Conservation (phyloP, 371 early-diverging fungal species). For the Mucor velutinosus region DNA sequence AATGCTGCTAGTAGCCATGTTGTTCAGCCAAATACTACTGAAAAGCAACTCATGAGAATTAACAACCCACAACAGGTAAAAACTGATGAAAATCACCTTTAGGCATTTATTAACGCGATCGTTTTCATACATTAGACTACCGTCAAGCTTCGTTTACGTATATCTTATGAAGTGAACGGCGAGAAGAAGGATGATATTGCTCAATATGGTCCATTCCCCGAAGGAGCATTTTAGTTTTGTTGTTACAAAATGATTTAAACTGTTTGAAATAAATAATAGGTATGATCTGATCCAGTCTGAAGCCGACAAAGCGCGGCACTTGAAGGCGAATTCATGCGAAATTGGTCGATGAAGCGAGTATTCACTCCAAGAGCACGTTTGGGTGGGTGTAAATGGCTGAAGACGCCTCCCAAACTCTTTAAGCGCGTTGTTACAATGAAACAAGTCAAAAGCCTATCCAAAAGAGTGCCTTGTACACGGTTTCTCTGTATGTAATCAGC, state of each 20-base stretch:
- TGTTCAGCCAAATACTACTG: constrained; percentile 61
- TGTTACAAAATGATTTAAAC: not conserved
- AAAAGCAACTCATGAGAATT: constrained; percentile 80
- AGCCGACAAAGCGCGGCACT: not conserved
- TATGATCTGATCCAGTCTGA: not conserved
- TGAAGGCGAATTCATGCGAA: not conserved
- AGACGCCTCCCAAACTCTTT: no score
- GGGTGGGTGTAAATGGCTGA: no score
- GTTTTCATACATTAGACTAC: constrained; percentile 50
- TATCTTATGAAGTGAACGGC: constrained; percentile 63
- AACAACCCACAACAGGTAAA: constrained; percentile 84
- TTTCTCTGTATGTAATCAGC: no score
- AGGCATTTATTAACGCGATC: not conserved
- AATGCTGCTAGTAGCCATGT: constrained; percentile 71
- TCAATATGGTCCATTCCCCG: constrained; percentile 80
- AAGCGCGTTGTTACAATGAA: no score
- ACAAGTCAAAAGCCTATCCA: no score
- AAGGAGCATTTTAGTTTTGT: constrained; percentile 42
- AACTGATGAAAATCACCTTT: not conserved
- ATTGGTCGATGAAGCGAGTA: not conserved
- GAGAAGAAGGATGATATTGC: constrained; percentile 73
- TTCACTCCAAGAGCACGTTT: no score
- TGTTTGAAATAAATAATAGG: not conserved
- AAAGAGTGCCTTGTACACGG: no score
- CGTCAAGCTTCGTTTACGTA: constrained; percentile 75